Evolutionary conservation across 1,139 yeast species (phyloP).

Genomic region (Pichia sp.): DNA sequence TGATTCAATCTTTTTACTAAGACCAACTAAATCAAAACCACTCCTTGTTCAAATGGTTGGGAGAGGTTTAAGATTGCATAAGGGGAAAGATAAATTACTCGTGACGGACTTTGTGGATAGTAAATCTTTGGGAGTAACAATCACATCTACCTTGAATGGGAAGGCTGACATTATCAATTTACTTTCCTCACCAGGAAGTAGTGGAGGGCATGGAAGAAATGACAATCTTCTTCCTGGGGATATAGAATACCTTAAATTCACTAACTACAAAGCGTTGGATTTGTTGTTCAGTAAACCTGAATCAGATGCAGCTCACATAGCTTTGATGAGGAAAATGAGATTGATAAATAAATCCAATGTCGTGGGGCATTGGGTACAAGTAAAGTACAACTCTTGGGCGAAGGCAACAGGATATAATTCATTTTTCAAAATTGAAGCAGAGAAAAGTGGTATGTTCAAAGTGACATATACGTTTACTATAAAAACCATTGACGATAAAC

Average conservation of each 20-base stretch:
- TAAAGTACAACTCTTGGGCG: constrained; percentile 12
- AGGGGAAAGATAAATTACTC: constrained; percentile 60
- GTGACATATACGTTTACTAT: constrained; percentile 6
- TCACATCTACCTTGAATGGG: constrained; percentile 56
- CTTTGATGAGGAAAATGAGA: constrained; percentile 6
- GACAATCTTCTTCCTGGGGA: constrained; percentile 17
- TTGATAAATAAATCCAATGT: not conserved
- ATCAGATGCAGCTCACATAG: constrained; percentile 7
- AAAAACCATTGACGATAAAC: not conserved
- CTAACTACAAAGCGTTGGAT: constrained; percentile 23
- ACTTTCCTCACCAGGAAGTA: constrained; percentile 7
- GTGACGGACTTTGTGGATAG: constrained; percentile 72
- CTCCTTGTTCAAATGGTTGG: constrained; percentile 86
- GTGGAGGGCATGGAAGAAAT: constrained; percentile 1
- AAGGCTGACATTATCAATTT: constrained; percentile 21
- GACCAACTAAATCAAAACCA: constrained; percentile 75
- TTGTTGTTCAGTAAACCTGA: constrained; percentile 24
- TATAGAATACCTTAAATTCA: constrained; percentile 23
- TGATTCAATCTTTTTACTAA: constrained; percentile 68
- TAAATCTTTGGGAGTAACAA: constrained; percentile 47
- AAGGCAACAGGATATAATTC: constrained; percentile 5
- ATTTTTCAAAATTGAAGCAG: constrained; percentile 6
- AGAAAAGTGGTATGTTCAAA: constrained; percentile 5
- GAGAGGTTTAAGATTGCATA: constrained; percentile 65
- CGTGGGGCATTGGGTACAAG: constrained; percentile 7